Evolutionary conservation across 208 protist species (phyloP), one percentile per base, ranked within the genome.

Genomic region (Leishmania braziliensis): DNA sequence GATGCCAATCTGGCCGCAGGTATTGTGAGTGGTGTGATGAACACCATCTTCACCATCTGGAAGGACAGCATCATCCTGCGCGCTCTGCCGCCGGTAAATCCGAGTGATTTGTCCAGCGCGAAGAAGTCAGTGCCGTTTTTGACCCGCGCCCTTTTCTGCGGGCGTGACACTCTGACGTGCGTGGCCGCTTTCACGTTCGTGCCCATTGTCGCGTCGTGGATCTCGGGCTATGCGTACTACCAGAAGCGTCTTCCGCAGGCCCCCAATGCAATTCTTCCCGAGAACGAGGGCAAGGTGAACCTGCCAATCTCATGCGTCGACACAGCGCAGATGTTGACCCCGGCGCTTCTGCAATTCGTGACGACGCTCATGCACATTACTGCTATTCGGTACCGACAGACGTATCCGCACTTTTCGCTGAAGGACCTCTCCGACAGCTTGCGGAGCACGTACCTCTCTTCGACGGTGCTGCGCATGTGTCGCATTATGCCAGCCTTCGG

Each of bases 381-480:
- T 16, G 94, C 93, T 29, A 97, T 97, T 75, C 93, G 93, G 6
- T 97, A 97, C 81, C 86, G 90, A n/a, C 93, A 97, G 85, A 94
- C 92, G 16, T 93, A 97, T 83, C 93, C 93, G 43, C 89, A 94
- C 54, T 97, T 95, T 50, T 85, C 79, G 60, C 78, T 84, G 85
- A 81, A 85, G 60, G 93, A 97, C 70, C 77, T 95, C 8, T 80
- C 46, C 48, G 73, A 87, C 33, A 95, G 90, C 78, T 79, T 97
- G 60, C 85, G 85, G 43, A 83, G 79, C 51, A 97, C 93, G n/a
- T 97, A 97, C 79, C 33, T 94, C 39, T 94, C 91, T 16, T 89
- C 94, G 39, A 92, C 89, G 50, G 56, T 94, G 56, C 80, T 97
- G 74, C 94, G 94, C 76, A 93, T 97, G 26, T 91, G 90, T 71